Percentiles rank a stretch among this genome's conserved stretches.
Evolutionary conservation across 2,329 filamentous ascomycete species (phyloP).

Genomic region (Fusarium lyarnte): DNA sequence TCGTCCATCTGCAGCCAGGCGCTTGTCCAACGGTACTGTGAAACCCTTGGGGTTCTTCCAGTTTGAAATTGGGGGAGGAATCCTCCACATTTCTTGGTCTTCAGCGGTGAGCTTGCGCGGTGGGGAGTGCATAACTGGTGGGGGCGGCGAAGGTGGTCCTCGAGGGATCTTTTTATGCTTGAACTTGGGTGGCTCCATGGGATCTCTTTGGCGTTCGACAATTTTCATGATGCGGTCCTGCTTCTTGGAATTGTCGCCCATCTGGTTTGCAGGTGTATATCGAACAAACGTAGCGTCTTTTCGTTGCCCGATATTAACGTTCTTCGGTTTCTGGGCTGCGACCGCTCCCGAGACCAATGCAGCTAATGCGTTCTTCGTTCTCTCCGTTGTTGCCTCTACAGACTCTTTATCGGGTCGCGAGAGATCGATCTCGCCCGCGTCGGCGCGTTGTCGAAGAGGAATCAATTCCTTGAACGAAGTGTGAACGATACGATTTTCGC

Average conservation of each 20-base stretch:
- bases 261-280: conserved; percentile 96
- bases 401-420: conserved; percentile 86
- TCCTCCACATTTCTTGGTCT: conserved; percentile 97
- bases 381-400: conserved; percentile 84
- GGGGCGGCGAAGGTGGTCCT: conserved; percentile 90
- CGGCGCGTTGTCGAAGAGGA: conserved; percentile 88
- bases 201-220: conserved; percentile 90
- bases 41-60: conserved; percentile 99
- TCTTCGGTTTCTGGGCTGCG: conserved; percentile 94
- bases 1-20: conserved; percentile 90
- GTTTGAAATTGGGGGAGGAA: conserved; percentile 86
- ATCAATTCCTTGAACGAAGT: conserved; percentile 98
- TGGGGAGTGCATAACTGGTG: conserved; percentile 94
- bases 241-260: conserved; percentile 88
- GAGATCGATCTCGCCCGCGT: conserved; percentile 90
- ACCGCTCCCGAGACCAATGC: conserved; percentile 85
- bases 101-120: conserved; percentile 95
- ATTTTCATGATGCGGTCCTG: conserved; percentile 99
- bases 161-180: conserved; percentile 98
- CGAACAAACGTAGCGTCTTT: conserved; percentile 92
- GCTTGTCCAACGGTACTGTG: conserved; percentile 94
- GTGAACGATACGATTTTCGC: conserved; percentile 85
- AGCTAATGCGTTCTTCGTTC: conserved; percentile 86
- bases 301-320: conserved; percentile 81
- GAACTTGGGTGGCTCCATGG: conserved; percentile 97